Evolutionary conservation across 768 basidiomycete genomes (phyloP).

Genomic region (Leccinellum rugosiceps): DNA sequence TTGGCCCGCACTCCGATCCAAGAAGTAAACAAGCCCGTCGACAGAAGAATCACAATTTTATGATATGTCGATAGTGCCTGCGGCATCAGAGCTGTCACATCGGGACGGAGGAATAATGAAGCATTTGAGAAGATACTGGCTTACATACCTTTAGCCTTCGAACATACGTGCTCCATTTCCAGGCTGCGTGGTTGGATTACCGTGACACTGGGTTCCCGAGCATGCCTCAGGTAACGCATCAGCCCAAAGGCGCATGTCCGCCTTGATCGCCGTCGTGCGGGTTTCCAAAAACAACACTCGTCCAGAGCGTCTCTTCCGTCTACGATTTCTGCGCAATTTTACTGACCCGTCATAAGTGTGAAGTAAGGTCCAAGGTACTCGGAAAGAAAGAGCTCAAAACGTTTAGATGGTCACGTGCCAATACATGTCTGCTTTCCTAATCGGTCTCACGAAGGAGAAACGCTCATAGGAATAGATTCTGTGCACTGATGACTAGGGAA

Average conservation of each 20-base stretch:
- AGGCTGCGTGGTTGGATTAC: not conserved
- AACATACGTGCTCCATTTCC: constrained; percentile 11
- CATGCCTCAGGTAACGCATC: constrained; percentile 8
- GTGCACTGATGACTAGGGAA: constrained; percentile 20
- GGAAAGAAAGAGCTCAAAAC: too few relatives aligned
- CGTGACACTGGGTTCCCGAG: not conserved
- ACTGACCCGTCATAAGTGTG: not conserved
- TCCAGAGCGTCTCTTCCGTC: not conserved
- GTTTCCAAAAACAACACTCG: not conserved
- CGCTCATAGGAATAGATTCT: not conserved
- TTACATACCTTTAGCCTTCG: constrained; percentile 15
- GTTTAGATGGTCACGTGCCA: constrained; percentile 15
- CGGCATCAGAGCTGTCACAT: constrained; percentile 20
- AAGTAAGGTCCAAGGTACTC: not conserved
- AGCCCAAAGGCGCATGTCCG: constrained; percentile 19
- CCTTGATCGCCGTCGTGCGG: constrained; percentile 25
- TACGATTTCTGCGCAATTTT: not conserved
- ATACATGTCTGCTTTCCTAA: not conserved
- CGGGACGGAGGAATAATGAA: constrained; percentile 9
- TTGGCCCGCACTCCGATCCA: not conserved
- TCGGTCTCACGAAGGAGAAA: not conserved
- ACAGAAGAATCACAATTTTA: not conserved
- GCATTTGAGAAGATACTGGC: not conserved
- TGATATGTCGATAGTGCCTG: not conserved
- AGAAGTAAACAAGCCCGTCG: not conserved